Base-by-base conservation (phyloP, 768 basidiomycete genomes). In the Naganishia onofrii region DNA sequence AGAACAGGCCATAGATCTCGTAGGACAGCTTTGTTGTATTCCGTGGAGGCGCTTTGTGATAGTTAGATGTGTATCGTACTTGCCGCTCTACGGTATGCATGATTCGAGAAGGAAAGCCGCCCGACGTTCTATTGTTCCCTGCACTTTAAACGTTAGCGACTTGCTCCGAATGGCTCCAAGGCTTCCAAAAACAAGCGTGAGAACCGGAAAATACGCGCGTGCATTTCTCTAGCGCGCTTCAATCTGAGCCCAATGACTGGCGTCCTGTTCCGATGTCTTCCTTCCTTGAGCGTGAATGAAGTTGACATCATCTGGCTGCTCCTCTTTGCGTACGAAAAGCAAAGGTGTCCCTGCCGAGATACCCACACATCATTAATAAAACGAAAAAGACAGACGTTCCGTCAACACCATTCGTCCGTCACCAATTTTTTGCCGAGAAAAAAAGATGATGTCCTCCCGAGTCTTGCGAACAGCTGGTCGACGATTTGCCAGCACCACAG, bases 1-100 rank as follows among this genome's bases (percentile, higher is more conserved):
- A 75, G 70, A 72, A 69, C 68, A 69, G 58, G 68, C 68, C 68
- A 23, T 69, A 69, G 68, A 53, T 36, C 6, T 23, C n/a, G 48
- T 51, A 51, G 48, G n/a, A 23, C 3, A 51, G 48, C 48, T 51
- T 51, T 46, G 65, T 52, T 66, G 65, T 54, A 66, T 8, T n/a
- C 23, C 23, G 12, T 23, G 36, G 19, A 26, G 5, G 38, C n/a
- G 23, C n/a, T 17, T 23, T 6, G 19, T 51, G 3, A 7, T 23
- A 13, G 19, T 51, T n/a, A 7, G 4, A 51, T n/a, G n/a, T n/a
- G n/a, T n/a, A n/a, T n/a, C n/a, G n/a, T n/a, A n/a, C n/a, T n/a
- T n/a, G n/a, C n/a, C n/a, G n/a, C n/a, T n/a, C n/a, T n/a, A n/a
- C n/a, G n/a, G n/a, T 21, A 6, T 58, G n/a, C 9, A 53, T 23